Evolutionary conservation across 148 eudicot genomes (phyloP), one percentile per base, ranked within the genome.

Genomic region (Chenopodium quinoa): DNA sequence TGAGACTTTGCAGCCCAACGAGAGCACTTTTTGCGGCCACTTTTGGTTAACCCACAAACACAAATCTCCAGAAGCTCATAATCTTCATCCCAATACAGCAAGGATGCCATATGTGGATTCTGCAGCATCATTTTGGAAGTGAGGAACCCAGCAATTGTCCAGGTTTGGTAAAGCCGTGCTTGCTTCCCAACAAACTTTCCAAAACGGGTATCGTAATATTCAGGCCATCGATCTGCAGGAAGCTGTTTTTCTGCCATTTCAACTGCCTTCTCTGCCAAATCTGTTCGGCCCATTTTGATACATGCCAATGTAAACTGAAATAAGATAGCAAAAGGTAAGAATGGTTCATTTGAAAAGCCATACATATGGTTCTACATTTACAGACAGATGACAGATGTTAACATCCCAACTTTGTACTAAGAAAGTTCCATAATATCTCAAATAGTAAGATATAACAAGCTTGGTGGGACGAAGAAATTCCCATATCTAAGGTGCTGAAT

Each of bases 221-320:
- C 98, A 34, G 98, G 98, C 98, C 98, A 95, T 20, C 84, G 76
- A 63, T 95, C 97, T 40, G 46, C 48, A 9, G 80, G 84, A 72
- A 95, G 93, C 82, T 90, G 88, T 81, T 90, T 90, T 77, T 95
- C 98, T 9, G 91, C 94, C 65, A 85, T 64, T 52, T 86, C 87
- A 34, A 95, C 83, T 1, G 98, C 98, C 81, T 89, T 91, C 82
- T 83, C 83, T 13, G 98, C 98, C 73, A 95, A 82, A 74, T 93
- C 97, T 50, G 89, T 85, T 74, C 96, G 76, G 8, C 94, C 96
- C 98, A 95, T 95, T 84, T 95, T 95, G 75, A 95, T 91, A 93
- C 98, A 93, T 29, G 98, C 98, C 82, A 95, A 75, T 64, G 98
- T 93, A 90, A 95, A 93, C 98, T 93, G 90, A 48, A 83, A 78